phyloP scores from a whole-genome alignment of 345 rosid genomes.

The Clausena lansium region DNA sequence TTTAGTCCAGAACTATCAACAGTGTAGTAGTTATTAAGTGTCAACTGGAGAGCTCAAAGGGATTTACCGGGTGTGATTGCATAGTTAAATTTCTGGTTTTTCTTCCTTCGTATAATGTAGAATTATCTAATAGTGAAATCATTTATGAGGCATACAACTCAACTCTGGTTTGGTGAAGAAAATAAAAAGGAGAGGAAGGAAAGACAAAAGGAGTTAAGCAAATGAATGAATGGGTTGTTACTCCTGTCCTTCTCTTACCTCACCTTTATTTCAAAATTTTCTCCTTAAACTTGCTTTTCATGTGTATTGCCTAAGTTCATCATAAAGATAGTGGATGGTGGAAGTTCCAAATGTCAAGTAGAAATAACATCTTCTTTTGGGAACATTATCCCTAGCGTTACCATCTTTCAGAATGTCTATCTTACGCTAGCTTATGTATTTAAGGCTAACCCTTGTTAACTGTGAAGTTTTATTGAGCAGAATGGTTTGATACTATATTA shows the following conservation, averaged over 20 bases:
- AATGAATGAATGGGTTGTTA: background rate
- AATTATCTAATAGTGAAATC: background rate
- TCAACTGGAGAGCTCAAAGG: background rate
- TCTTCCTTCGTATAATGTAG: background rate
- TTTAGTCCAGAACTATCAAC: background rate
- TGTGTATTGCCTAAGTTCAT: too few relatives aligned
- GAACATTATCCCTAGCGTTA: background rate
- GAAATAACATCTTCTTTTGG: background rate
- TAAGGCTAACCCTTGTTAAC: background rate
- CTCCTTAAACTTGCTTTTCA: background rate
- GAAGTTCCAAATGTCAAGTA: background rate
- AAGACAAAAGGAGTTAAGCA: too few relatives aligned
- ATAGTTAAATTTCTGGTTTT: background rate
- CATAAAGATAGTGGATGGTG: background rate
- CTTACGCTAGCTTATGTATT: background rate
- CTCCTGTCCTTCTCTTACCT: background rate
- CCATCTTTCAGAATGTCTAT: background rate
- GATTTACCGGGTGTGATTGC: background rate
- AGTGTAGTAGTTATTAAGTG: background rate
- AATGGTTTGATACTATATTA: too few relatives aligned
- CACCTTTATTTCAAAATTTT: too few relatives aligned
- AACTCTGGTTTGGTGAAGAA: background rate
- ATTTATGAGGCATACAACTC: background rate
- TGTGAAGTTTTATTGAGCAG: too few relatives aligned
- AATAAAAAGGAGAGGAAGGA: background rate